Percentiles rank a stretch among this genome's conserved stretches.
Conservation (phyloP, 1,284 basidiomycete genomes). For the Blastosporella zonata region DNA sequence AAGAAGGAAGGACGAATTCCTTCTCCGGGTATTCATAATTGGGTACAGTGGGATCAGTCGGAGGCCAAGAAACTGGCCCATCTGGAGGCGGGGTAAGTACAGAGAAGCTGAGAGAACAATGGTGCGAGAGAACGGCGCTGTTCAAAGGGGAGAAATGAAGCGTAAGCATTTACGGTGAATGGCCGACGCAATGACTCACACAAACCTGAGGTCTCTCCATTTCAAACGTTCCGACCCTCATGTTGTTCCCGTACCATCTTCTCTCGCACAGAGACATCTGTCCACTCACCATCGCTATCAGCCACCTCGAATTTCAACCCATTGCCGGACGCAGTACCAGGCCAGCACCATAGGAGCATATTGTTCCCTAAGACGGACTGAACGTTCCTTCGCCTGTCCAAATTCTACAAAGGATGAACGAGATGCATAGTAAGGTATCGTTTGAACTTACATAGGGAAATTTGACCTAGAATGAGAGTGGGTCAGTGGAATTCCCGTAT, state of each 20-base stretch:
- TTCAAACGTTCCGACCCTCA: slow-evolving; percentile 14
- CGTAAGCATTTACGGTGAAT: slow-evolving; percentile 10
- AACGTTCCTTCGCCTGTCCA: slow-evolving; percentile 74
- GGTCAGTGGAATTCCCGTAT: not conserved
- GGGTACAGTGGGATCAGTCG: slow-evolving; percentile 46
- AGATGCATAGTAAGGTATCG: slow-evolving; percentile 1
- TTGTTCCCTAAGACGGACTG: slow-evolving; percentile 75
- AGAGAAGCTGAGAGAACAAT: not conserved
- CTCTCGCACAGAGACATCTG: slow-evolving; percentile 37
- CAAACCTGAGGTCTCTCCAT: not conserved
- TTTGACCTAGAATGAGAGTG: slow-evolving; percentile 54
- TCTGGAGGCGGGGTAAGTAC: slow-evolving; percentile 16
- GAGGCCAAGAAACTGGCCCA: slow-evolving; percentile 48
- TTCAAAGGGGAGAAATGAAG: not conserved
- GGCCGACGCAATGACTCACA: slow-evolving; percentile 4
- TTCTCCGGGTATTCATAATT: slow-evolving; percentile 33
- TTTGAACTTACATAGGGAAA: slow-evolving; percentile 82
- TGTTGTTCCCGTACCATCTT: slow-evolving; percentile 12
- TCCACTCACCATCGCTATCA: slow-evolving; percentile 76
- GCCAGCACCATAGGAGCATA: slow-evolving; percentile 82
- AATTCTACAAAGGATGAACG: slow-evolving; percentile 49
- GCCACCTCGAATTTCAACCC: slow-evolving; percentile 79
- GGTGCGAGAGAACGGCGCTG: not conserved
- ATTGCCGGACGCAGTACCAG: slow-evolving; percentile 60
- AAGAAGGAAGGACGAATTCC: slow-evolving; percentile 48